Percentiles rank a stretch among this genome's conserved stretches.
Evolutionary conservation across 345 rosid species (phyloP).

Genomic region (Trapa bicornis): DNA sequence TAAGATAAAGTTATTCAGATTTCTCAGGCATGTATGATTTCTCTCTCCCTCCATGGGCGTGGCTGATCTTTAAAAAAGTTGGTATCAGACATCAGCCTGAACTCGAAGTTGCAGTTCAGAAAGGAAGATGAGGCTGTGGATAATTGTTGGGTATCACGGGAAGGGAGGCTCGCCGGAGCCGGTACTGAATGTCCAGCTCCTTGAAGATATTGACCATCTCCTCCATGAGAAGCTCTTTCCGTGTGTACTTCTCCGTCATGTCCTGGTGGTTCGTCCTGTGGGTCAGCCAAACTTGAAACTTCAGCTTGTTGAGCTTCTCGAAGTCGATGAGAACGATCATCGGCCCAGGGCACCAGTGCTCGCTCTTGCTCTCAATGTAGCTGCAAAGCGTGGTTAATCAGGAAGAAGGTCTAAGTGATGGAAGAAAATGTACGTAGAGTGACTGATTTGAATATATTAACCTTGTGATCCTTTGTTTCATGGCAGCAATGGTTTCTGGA

Average conservation of each 20-base stretch:
- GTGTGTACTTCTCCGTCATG: slow-evolving; percentile 49
- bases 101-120: slow-evolving; percentile 15
- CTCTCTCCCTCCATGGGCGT: background rate
- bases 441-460: background rate
- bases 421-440: too few relatives aligned
- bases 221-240: slow-evolving; percentile 58
- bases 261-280: slow-evolving; percentile 77
- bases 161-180: slow-evolving; percentile 40
- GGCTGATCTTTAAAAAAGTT: background rate
- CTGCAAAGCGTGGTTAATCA: slow-evolving; percentile 14
- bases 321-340: slow-evolving; percentile 47
- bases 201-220: slow-evolving; percentile 58
- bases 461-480: slow-evolving; percentile 25
- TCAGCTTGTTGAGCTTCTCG: slow-evolving; percentile 43
- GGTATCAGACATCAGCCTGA: background rate
- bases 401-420: too few relatives aligned
- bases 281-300: slow-evolving; percentile 55
- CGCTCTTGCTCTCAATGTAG: slow-evolving; percentile 57
- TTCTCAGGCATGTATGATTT: background rate
- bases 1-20: background rate
- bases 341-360: slow-evolving; percentile 66
- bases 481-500: slow-evolving; percentile 24
- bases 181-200: slow-evolving; percentile 61
- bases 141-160: background rate
- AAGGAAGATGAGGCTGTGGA: slow-evolving; percentile 19